Evolutionary conservation across 2,329 filamentous ascomycete genomes (phyloP), one percentile per base, ranked within the genome.

Genomic region (Alternaria sp.): DNA sequence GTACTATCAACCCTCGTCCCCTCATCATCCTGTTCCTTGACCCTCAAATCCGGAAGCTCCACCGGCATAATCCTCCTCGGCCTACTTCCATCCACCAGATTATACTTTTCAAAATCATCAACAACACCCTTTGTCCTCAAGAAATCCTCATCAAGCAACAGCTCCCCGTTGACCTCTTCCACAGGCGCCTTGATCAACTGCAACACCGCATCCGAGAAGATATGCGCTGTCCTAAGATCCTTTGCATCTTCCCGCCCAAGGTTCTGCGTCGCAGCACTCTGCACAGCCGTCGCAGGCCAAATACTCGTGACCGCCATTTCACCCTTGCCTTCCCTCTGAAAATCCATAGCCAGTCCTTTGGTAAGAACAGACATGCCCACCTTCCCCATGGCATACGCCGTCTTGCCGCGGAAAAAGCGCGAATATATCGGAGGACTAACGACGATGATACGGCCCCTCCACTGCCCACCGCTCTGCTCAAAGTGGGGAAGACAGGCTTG

Each of bases 401-500:
- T 91, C 83, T 96, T 96, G 10, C 92, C 92, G 23, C 90, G 80
- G 76, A 95, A 93, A 77, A 96, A 96, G 29, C 92, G 84, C 62
- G 86, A 90, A 77, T 96, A 96, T 56, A 96, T 93, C 2, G 92
- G 92, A 24, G 92, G 92, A 70, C 88, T 90, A 54, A 96, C 89
- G 54, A 95, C 90, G 44, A 96, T 80, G 61, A 96, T 86, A 26
- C 92, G 79, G 0, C 87, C 90, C 26, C 80, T 82, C 78, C 82
- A 84, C 0, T 69, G 79, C 60, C 80, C 82, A 0, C 68, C 79
- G 60, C 80, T 81, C 46, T 81, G 78, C 54, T 78, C 77, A 59
- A 94, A 88, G 59, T 88, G 81, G 2, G 91, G 91, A 21, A 95
- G 81, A 2, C 83, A 79, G 5, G 88, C 87, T 68, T 93, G 89